These are phyloP conservation scores for Boletus sp. DNA, from an alignment of 1,284 basidiomycete genomes.

Conservation along the genomic window DNA sequence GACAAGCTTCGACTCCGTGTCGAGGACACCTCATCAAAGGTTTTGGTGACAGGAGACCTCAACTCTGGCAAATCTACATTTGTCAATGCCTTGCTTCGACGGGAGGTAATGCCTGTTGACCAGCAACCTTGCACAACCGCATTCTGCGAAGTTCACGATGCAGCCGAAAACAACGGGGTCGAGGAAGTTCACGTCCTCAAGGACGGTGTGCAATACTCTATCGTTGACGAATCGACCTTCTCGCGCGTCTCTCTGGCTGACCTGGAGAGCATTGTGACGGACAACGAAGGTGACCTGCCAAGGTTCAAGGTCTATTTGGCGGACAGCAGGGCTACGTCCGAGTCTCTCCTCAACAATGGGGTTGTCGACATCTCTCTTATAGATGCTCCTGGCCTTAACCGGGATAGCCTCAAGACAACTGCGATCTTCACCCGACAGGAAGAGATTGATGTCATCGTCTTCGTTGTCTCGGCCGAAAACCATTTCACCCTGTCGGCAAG, in stretches of 20 bases:
- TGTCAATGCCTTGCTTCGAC: slow-evolving; percentile 89
- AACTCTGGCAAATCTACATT: slow-evolving; percentile 99
- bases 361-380: slow-evolving; percentile 98
- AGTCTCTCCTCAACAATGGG: slow-evolving; percentile 92
- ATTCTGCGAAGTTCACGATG: slow-evolving; percentile 97
- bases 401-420: slow-evolving; percentile 94
- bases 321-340: slow-evolving; percentile 67
- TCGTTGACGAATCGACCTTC: slow-evolving; percentile 74
- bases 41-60: slow-evolving; percentile 97
- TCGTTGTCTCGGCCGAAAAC: slow-evolving; percentile 97
- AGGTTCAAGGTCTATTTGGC: slow-evolving; percentile 83
- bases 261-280: slow-evolving; percentile 78
- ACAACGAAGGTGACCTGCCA: slow-evolving; percentile 70
- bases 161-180: slow-evolving; percentile 71
- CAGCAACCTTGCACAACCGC: slow-evolving; percentile 98
- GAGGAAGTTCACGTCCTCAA: slow-evolving; percentile 84
- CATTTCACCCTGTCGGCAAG: slow-evolving; percentile 96
- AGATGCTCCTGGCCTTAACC: slow-evolving; percentile 96
- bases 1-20: slow-evolving; percentile 84
- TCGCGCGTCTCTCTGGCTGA: slow-evolving; percentile 64
- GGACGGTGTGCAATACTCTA: slow-evolving; percentile 68
- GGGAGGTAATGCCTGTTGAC: slow-evolving; percentile 93
- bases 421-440: slow-evolving; percentile 95
- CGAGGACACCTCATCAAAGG: slow-evolving; percentile 90
- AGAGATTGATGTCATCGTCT: slow-evolving; percentile 98